A percentile compares a stretch with the other conserved stretches of the same genome.
Conservation (phyloP, 1,139 yeast species). For the Kurtzmaniella quercitrusa region DNA sequence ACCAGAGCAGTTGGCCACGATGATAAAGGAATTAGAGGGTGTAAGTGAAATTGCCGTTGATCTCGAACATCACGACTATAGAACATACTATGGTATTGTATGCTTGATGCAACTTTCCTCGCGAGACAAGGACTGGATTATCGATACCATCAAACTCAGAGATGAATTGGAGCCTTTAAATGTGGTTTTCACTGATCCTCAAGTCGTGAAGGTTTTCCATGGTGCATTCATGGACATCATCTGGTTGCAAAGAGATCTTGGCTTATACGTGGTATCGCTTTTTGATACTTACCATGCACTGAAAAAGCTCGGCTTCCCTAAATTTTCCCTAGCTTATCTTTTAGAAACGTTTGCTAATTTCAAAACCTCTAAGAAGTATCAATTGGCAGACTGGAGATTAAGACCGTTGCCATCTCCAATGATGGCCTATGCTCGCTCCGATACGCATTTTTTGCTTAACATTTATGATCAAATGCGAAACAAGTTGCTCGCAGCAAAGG, state of each 20-base stretch:
- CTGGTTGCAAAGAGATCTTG: conserved; percentile 96
- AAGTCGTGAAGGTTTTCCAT: conserved; percentile 81
- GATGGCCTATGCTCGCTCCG: conserved; percentile 88
- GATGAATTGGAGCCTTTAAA: conserved; percentile 69
- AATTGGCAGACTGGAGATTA: conserved; percentile 94
- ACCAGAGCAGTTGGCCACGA: conserved; percentile 42
- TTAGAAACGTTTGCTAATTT: conserved; percentile 79
- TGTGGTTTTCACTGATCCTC: conserved; percentile 74
- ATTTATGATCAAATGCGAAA: conserved; percentile 76
- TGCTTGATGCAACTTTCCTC: conserved; percentile 92
- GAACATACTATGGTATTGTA: conserved; percentile 87
- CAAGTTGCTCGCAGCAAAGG: conserved; percentile 39
- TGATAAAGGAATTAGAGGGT: conserved; percentile 51
- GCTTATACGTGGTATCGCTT: conserved; percentile 81
- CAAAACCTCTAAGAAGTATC: conserved; percentile 90
- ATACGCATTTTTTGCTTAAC: conserved; percentile 84
- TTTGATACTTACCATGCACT: conserved; percentile 95
- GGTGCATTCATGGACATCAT: conserved; percentile 97
- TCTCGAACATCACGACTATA: conserved; percentile 91
- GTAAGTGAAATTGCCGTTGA: conserved; percentile 84
- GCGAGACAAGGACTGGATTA: conserved; percentile 75
- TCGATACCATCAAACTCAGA: conserved; percentile 73
- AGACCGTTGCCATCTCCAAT: conserved; percentile 79
- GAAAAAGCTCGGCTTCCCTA: conserved; percentile 69
- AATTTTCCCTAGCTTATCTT: conserved; percentile 78